A percentile compares a stretch with the other conserved stretches of the same genome.
Evolutionary conservation across 129 eudicot genomes (phyloP).

Genomic region (carrot (Daucus carota)): DNA sequence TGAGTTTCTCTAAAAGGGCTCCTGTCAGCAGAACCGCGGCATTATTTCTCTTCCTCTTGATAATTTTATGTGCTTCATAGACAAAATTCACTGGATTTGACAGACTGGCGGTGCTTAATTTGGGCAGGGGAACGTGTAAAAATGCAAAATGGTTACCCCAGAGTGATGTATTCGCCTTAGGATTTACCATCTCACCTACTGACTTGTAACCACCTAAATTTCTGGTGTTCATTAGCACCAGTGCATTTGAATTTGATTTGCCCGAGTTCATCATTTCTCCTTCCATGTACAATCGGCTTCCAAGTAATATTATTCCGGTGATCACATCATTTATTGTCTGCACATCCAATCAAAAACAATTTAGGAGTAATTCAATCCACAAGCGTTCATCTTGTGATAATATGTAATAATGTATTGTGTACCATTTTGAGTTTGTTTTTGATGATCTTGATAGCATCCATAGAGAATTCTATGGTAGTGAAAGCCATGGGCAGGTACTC

Average conservation of each 20-base stretch:
- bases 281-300: constrained; percentile 32
- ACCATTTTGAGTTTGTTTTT: background rate
- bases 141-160: constrained; percentile 31
- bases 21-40: constrained; percentile 17
- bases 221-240: constrained; percentile 19
- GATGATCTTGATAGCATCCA: background rate
- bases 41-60: constrained; percentile 16
- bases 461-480: background rate
- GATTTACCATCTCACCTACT: constrained; percentile 18
- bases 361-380: too few relatives aligned
- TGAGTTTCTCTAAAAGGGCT: constrained; percentile 7
- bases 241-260: constrained; percentile 15
- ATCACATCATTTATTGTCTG: constrained; percentile 29
- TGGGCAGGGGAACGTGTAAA: constrained; percentile 12
- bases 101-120: background rate
- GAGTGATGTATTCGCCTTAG: background rate
- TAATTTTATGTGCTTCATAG: background rate
- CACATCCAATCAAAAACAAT: background rate
- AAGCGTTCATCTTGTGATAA: too few relatives aligned
- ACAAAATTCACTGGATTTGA: constrained; percentile 14
- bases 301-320: constrained; percentile 15
- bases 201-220: constrained; percentile 21
- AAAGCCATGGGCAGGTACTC: background rate
- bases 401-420: background rate
- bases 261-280: background rate